Conservation (phyloP, 2,329 filamentous ascomycete genomes). For the Mariannaea elegans region DNA sequence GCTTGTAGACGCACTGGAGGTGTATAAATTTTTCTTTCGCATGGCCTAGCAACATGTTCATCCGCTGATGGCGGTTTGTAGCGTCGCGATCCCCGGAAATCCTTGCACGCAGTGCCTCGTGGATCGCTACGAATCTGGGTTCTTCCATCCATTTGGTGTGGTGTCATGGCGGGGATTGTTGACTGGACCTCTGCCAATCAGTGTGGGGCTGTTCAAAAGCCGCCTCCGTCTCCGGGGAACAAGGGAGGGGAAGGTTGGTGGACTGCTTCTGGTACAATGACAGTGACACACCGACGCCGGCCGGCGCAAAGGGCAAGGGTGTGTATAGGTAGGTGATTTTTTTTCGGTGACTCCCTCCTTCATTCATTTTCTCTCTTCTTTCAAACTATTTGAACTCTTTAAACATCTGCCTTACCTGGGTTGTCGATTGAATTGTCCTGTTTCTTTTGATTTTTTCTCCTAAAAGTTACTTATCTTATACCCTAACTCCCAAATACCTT, state of each 20-base stretch:
- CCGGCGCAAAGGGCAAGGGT: conserved; percentile 37
- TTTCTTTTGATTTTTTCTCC: conserved; percentile 4
- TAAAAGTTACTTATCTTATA: conserved; percentile 3
- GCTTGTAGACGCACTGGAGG: no score
- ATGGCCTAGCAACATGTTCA: no score
- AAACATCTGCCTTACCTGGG: neutral
- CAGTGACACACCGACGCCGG: conserved; percentile 36
- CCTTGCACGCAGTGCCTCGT: no score
- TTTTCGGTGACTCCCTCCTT: conserved; percentile 7
- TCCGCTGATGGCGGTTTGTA: conserved; percentile 4
- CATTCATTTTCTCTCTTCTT: conserved; percentile 13
- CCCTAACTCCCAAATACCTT: conserved; percentile 21
- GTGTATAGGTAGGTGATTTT: conserved; percentile 20
- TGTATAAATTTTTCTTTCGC: no score
- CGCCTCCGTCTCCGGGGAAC: neutral
- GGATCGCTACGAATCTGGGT: neutral
- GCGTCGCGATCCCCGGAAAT: neutral
- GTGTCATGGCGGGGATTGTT: conserved; percentile 25
- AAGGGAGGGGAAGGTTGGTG: neutral
- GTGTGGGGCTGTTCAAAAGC: conserved; percentile 33
- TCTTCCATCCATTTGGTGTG: neutral
- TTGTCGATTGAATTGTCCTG: neutral
- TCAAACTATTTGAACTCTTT: neutral
- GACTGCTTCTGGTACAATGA: conserved; percentile 5
- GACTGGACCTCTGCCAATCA: conserved; percentile 33